Evolutionary conservation across 2,329 filamentous ascomycete genomes (phyloP).

Genomic region (Coniochaeta prunicola): DNA sequence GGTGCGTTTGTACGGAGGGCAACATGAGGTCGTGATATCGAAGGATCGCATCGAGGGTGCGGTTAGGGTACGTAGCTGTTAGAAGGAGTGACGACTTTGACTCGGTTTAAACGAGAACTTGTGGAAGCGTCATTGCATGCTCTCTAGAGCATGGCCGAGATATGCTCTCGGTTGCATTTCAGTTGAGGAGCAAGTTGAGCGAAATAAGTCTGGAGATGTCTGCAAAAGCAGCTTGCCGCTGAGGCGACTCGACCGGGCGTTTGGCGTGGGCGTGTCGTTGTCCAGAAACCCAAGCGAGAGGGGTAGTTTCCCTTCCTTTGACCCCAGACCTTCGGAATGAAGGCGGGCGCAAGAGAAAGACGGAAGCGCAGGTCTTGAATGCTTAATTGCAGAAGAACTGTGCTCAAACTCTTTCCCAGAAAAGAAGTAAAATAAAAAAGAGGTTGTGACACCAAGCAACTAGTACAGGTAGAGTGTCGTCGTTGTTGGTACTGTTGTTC

Average conservation of each 20-base stretch:
- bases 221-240: neutral
- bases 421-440: neutral
- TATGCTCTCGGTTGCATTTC: neutral
- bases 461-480: neutral
- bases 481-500: neutral
- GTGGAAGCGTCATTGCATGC: neutral
- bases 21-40: slow-evolving; percentile 27
- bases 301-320: neutral
- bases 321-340: neutral
- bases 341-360: neutral
- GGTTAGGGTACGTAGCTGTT: neutral
- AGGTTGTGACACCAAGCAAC: neutral
- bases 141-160: neutral
- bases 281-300: neutral
- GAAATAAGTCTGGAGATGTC: neutral
- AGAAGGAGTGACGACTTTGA: neutral
- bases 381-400: neutral
- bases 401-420: neutral
- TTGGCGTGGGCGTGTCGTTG: neutral
- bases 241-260: neutral
- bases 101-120: neutral
- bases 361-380: neutral
- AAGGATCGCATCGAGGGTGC: neutral
- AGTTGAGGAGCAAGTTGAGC: neutral
- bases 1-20: slow-evolving; percentile 44